Conservation (phyloP, 75 land plant genomes). For the Pinus taeda region DNA sequence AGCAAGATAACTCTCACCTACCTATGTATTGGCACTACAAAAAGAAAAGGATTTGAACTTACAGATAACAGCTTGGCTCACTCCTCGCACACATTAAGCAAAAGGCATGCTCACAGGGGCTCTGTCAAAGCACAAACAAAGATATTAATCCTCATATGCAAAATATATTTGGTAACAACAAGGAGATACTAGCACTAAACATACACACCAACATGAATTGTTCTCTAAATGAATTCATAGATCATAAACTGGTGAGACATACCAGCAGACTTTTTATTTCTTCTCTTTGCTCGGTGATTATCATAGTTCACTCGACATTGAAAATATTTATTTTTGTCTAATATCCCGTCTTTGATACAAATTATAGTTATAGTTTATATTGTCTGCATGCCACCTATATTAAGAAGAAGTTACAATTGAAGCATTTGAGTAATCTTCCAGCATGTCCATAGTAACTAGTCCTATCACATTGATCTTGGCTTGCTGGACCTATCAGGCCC, state of each 20-base stretch:
- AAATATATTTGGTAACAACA: not conserved
- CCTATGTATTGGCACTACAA: not conserved
- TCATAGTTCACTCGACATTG: not conserved
- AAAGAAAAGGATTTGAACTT: conserved; percentile 6
- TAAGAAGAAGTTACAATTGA: not conserved
- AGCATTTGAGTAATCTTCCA: too few relatives aligned
- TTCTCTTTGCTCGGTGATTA: not conserved
- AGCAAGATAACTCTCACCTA: not conserved
- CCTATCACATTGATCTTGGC: too few relatives aligned
- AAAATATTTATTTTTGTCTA: not conserved
- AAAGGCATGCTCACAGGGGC: conserved; percentile 50
- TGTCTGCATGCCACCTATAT: not conserved
- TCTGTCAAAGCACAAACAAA: conserved; percentile 12
- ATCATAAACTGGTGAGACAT: not conserved
- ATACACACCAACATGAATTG: not conserved
- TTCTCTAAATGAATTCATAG: not conserved
- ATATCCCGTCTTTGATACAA: not conserved
- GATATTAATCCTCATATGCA: not conserved
- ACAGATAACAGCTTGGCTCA: conserved; percentile 42
- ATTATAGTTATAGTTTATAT: not conserved
- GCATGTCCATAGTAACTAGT: too few relatives aligned
- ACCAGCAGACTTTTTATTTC: not conserved
- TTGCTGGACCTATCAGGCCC: too few relatives aligned
- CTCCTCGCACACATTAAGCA: conserved; percentile 53
- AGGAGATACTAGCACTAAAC: not conserved